phyloP scores from a whole-genome alignment of 1,284 basidiomycete species.

The Sanghuangporus baumii region DNA sequence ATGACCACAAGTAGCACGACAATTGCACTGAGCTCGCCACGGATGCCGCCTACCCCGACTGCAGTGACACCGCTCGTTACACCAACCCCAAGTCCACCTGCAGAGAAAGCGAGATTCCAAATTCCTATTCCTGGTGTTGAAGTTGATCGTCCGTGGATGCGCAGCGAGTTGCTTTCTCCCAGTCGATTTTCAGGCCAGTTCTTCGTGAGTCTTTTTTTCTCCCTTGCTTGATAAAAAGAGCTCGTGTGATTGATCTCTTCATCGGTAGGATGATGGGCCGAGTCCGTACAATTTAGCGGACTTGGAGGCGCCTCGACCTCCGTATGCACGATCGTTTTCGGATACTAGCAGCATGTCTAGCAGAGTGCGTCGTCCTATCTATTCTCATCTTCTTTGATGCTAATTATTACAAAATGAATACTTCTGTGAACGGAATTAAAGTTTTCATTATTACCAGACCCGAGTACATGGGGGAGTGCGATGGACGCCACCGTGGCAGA shows the following conservation, averaged over 20 bases:
- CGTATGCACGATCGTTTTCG: not conserved
- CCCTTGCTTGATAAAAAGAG: not conserved
- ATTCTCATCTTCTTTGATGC: not conserved
- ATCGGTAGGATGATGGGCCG: not conserved
- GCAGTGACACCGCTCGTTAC: not conserved
- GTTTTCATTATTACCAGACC: constrained; percentile 7
- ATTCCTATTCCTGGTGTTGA: not conserved
- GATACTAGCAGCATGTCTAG: not conserved
- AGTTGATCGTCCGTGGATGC: not conserved
- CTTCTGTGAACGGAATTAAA: not conserved
- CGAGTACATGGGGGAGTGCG: not conserved
- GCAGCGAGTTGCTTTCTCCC: not conserved
- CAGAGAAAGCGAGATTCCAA: not conserved
- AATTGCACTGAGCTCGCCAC: not conserved
- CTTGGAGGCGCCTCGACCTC: not conserved
- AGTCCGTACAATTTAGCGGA: not conserved
- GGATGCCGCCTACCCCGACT: not conserved
- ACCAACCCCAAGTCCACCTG: not conserved
- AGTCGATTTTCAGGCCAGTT: not conserved
- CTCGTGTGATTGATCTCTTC: not conserved
- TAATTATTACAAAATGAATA: not conserved
- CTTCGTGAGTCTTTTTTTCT: not conserved
- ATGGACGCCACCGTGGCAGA: constrained; percentile 13
- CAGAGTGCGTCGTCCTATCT: not conserved
- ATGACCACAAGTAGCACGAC: not conserved